A percentile compares a stretch with the other conserved stretches of the same genome.
Conservation (phyloP, 2,329 filamentous ascomycete genomes). For the Clarireedia homoeocarpa region DNA sequence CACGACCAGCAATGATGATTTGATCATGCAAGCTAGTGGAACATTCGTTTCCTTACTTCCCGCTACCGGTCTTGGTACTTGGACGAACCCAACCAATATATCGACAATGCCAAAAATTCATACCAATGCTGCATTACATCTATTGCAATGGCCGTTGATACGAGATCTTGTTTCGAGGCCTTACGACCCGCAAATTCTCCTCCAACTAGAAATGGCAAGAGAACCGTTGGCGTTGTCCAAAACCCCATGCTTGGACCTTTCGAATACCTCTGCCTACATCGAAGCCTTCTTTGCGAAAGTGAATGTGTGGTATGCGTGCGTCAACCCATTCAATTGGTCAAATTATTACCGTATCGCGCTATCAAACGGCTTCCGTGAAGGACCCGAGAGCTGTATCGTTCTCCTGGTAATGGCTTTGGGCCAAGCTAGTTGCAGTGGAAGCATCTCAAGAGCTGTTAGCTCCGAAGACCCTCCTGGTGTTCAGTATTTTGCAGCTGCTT, state of each 20-base stretch:
- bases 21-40: constrained; percentile 36
- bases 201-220: constrained; percentile 73
- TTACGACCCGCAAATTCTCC: constrained; percentile 73
- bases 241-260: constrained; percentile 60
- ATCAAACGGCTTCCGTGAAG: constrained; percentile 68
- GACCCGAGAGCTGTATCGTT: constrained; percentile 75
- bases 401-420: constrained; percentile 71
- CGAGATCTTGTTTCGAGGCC: constrained; percentile 67
- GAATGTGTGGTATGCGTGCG: constrained; percentile 79
- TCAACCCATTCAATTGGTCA: constrained; percentile 75
- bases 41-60: constrained; percentile 49
- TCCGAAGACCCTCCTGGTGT: constrained; percentile 67
- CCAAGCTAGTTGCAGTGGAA: constrained; percentile 66
- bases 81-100: constrained; percentile 61
- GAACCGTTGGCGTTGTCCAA: constrained; percentile 64
- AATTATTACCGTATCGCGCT: constrained; percentile 68
- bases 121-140: constrained; percentile 70
- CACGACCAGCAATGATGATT: constrained; percentile 49
- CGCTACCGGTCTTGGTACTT: constrained; percentile 62
- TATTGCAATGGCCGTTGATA: constrained; percentile 75
- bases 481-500: constrained; percentile 74
- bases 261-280: constrained; percentile 67
- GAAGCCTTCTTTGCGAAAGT: constrained; percentile 75
- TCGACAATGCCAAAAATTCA: constrained; percentile 82
- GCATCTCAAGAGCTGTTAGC: constrained; percentile 63